These are phyloP conservation scores for Gracilaria caudata DNA, from an alignment of 23 red algal genomes.

Conservation along the genomic window DNA sequence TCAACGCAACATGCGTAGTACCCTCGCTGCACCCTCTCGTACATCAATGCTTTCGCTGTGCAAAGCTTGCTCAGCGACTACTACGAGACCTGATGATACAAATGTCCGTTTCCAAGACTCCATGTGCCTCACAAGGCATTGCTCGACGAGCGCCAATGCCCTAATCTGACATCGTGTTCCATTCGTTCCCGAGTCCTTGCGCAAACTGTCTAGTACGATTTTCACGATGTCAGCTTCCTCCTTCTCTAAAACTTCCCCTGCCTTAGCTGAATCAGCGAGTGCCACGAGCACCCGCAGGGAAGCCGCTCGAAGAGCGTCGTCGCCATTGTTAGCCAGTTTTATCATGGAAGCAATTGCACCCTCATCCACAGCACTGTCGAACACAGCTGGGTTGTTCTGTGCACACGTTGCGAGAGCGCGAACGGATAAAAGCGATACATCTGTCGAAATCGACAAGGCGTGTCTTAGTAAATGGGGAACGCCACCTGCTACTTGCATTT, in stretches of 20 bases:
- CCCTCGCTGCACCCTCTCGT: conserved; percentile 44
- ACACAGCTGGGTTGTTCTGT: conserved; percentile 58
- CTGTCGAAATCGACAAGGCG: neutral
- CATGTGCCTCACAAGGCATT: neutral
- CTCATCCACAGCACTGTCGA: conserved; percentile 47
- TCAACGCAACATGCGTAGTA: conserved; percentile 38
- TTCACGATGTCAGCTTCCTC: conserved; percentile 17
- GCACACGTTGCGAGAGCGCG: conserved; percentile 52
- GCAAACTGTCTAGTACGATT: conserved; percentile 23
- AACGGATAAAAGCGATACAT: conserved; percentile 19
- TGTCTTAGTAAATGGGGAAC: conserved; percentile 37
- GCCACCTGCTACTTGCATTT: conserved; percentile 46
- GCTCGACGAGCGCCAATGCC: conserved; percentile 45
- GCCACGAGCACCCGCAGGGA: conserved; percentile 49
- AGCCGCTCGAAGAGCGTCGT: conserved; percentile 43
- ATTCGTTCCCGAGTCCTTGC: conserved; percentile 18
- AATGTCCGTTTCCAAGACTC: conserved; percentile 8
- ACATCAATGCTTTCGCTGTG: conserved; percentile 34
- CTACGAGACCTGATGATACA: conserved; percentile 15
- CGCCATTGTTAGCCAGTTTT: conserved; percentile 20
- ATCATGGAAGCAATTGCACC: conserved; percentile 22
- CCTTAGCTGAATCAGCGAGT: conserved; percentile 15
- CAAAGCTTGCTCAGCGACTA: conserved; percentile 15
- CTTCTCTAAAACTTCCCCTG: conserved; percentile 10
- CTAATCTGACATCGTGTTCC: conserved; percentile 40